Percentiles rank a stretch among this genome's conserved stretches.
phyloP scores from a whole-genome alignment of 208 protist species.

The Phytomonas sp. region DNA sequence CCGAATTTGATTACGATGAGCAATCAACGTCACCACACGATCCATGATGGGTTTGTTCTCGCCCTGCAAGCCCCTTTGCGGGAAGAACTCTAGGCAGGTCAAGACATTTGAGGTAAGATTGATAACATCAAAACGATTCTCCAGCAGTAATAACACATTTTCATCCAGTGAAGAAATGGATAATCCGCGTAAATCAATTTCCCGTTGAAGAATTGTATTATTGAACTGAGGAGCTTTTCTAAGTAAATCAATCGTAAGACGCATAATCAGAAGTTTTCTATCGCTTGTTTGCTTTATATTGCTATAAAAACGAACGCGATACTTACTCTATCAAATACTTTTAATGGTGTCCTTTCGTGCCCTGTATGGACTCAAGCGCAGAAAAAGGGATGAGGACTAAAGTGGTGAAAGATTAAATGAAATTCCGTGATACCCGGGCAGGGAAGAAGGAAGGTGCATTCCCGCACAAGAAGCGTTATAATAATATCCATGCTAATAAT shows the following conservation, averaged over 20 bases:
- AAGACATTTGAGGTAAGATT: constrained; percentile 77
- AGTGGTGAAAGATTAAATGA: neutral
- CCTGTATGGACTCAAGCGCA: neutral
- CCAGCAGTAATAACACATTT: constrained; percentile 43
- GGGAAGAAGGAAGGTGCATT: neutral
- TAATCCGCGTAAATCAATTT: constrained; percentile 79
- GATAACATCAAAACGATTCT: constrained; percentile 80
- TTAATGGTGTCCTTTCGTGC: neutral
- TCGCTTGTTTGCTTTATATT: neutral
- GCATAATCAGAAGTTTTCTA: constrained; percentile 29
- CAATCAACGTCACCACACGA: constrained; percentile 65
- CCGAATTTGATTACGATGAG: constrained; percentile 69
- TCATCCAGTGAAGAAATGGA: constrained; percentile 74
- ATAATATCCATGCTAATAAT: neutral
- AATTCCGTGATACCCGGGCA: neutral
- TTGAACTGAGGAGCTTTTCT: constrained; percentile 79
- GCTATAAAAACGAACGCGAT: neutral
- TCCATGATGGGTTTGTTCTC: constrained; percentile 28
- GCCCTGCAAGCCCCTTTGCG: constrained; percentile 10
- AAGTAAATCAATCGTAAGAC: constrained; percentile 64
- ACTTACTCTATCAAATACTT: neutral
- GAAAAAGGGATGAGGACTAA: neutral
- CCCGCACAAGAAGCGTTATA: neutral
- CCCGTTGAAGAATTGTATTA: constrained; percentile 71
- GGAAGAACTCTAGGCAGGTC: constrained; percentile 74